phyloP scores from a whole-genome alignment of 2,329 filamentous ascomycete genomes.

The Botryosphaeria dothidea region DNA sequence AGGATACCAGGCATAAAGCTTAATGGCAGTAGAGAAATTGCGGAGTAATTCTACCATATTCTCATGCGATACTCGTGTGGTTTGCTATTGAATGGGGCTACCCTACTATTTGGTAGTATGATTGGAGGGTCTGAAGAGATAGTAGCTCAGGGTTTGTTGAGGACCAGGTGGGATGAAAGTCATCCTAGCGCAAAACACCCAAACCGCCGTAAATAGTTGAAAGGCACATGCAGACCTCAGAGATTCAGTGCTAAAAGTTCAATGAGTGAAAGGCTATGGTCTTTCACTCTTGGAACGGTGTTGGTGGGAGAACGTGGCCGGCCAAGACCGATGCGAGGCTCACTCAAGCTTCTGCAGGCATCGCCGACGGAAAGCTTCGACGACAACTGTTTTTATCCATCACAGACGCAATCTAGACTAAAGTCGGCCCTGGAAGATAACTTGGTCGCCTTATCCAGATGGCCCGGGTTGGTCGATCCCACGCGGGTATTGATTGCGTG shows the following conservation, averaged over 20 bases:
- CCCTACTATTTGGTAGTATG: too few relatives aligned
- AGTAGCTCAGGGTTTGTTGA: too few relatives aligned
- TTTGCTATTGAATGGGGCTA: not conserved
- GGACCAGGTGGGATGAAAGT: too few relatives aligned
- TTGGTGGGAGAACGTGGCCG: too few relatives aligned
- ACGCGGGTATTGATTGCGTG: not conserved
- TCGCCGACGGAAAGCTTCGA: not conserved
- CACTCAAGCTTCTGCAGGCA: not conserved
- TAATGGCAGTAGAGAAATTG: not conserved
- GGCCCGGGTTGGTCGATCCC: not conserved
- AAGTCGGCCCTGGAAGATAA: not conserved
- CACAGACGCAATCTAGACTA: not conserved
- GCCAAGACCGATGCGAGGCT: too few relatives aligned
- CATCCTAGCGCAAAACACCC: too few relatives aligned
- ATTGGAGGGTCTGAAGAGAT: too few relatives aligned
- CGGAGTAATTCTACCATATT: not conserved
- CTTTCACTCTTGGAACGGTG: too few relatives aligned
- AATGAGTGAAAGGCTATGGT: too few relatives aligned
- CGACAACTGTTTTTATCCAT: not conserved
- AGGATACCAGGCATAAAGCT: not conserved
- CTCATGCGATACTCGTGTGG: not conserved
- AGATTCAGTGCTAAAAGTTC: too few relatives aligned
- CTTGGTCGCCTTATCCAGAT: not conserved
- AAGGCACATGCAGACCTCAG: too few relatives aligned
- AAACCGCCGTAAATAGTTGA: too few relatives aligned